These are phyloP conservation scores for Candida loeiensis DNA, from an alignment of 805 yeast genomes.

Conservation along the genomic window DNA sequence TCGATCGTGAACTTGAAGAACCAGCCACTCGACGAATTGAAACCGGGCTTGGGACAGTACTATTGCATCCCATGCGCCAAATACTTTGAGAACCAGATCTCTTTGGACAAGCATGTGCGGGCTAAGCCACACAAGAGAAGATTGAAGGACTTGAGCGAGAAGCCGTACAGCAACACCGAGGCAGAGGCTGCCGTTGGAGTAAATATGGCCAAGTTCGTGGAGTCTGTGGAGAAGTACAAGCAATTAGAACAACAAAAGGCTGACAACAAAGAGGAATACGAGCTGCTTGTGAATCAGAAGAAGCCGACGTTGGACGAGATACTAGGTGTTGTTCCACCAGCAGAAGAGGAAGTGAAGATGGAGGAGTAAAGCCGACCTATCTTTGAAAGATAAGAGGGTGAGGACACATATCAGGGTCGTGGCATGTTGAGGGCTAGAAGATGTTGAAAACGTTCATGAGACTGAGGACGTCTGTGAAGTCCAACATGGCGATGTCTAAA, in stretches of 20 bases:
- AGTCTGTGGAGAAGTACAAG: slow-evolving; percentile 61
- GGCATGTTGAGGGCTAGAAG: too few species aligned
- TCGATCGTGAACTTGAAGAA: slow-evolving; percentile 64
- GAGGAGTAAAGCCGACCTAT: slow-evolving; percentile 13
- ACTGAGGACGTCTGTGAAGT: too few species aligned
- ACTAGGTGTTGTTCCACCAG: slow-evolving; percentile 28
- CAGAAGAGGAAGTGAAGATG: slow-evolving; percentile 9
- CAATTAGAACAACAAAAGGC: slow-evolving; percentile 33
- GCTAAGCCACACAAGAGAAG: slow-evolving; percentile 85
- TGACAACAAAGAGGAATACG: slow-evolving; percentile 45
- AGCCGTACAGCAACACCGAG: slow-evolving; percentile 85
- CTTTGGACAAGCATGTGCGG: slow-evolving; percentile 68
- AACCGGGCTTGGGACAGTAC: slow-evolving; percentile 92
- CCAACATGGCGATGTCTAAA: too few species aligned
- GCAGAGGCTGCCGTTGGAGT: slow-evolving; percentile 89
- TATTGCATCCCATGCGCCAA: slow-evolving; percentile 94
- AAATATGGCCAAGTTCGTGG: slow-evolving; percentile 63
- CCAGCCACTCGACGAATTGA: slow-evolving; percentile 84
- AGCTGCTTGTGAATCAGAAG: slow-evolving; percentile 30
- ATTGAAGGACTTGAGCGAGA: slow-evolving; percentile 66
- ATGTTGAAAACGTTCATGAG: too few species aligned
- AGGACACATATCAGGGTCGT: too few species aligned
- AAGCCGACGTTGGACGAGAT: slow-evolving; percentile 38
- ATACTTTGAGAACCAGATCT: slow-evolving; percentile 75
- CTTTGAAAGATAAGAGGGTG: too few species aligned